These are phyloP conservation scores for Eucalyptus globulus DNA, from an alignment of 345 rosid genomes.

Conservation along the genomic window DNA sequence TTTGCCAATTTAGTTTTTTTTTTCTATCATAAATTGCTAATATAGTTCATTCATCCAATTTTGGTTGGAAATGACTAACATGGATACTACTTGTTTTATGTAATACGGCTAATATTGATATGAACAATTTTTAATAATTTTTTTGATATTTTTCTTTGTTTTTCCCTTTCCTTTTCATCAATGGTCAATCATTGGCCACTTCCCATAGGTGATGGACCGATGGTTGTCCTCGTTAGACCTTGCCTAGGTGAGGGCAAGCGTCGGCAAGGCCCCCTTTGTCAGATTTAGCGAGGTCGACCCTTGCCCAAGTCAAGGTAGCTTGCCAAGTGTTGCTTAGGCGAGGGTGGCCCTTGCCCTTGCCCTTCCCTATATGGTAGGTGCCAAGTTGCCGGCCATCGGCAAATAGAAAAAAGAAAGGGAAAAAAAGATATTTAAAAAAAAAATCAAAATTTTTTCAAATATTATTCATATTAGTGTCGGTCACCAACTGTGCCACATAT, in stretches of 20 bases:
- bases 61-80: accelerated
- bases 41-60: no score
- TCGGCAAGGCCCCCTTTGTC: not conserved
- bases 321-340: not conserved
- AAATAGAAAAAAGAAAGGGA: no score
- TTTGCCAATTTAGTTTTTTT: no score
- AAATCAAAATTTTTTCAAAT: no score
- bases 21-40: no score
- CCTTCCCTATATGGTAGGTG: not conserved
- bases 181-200: not conserved
- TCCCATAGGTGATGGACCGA: not conserved
- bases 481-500: accelerated
- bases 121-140: not conserved
- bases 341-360: not conserved
- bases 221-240: not conserved
- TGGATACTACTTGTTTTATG: accelerated
- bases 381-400: not conserved
- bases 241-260: not conserved
- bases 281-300: not conserved
- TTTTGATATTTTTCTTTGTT: no score
- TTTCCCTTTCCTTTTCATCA: not conserved
- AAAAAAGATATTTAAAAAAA: no score
- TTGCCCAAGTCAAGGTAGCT: accelerated
- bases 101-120: accelerated
- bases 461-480: no score